Base-by-base conservation (phyloP, 2,329 filamentous ascomycete species). In the Helminthosporium solani region DNA sequence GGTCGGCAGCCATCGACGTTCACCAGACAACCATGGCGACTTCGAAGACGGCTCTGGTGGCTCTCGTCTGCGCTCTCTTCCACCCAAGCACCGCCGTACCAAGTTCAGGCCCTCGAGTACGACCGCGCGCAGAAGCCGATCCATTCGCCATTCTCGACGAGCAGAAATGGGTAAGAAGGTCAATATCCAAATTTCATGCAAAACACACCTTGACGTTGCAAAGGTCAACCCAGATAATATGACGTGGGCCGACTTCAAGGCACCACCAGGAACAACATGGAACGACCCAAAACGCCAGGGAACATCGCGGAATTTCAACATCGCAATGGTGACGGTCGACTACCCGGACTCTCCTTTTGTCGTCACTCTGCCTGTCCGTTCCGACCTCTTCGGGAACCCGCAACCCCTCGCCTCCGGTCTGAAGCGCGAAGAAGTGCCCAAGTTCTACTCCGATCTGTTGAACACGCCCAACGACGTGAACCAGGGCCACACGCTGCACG, bases 191-290 rank as follows among this genome's bases (percentile, higher is more conserved):
- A n/a, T n/a, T n/a, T n/a, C n/a, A n/a, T n/a, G n/a, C n/a, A n/a
- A n/a, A n/a, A n/a, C n/a, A n/a, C n/a, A n/a, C n/a, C n/a, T n/a
- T n/a, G n/a, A n/a, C n/a, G n/a, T n/a, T n/a, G n/a, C n/a, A n/a
- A n/a, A n/a, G n/a, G 74, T 76, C 7, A 78, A 79, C 47, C 76
- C 77, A 0, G 76, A 79, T 50, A 73, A 78, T 57, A 79, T 80
- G 77, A 78, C 75, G 8, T 78, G 75, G 75, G 70, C 57, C 5
- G 75, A 81, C 49, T 80, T 72, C 53, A 68, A 67, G 9, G 61
- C 64, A 14, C 75, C 75, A 1, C 78, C 78, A 0, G 73, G 71
- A 1, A 78, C 75, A 1, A 71, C 68, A 15, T 81, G 77, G 77
- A 70, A 66, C 6, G 72, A 80, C 44, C 68, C 76, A 2, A 56